Evolutionary conservation across 2,329 filamentous ascomycete genomes (phyloP).

Genomic region (Plectosphaerella sp.): DNA sequence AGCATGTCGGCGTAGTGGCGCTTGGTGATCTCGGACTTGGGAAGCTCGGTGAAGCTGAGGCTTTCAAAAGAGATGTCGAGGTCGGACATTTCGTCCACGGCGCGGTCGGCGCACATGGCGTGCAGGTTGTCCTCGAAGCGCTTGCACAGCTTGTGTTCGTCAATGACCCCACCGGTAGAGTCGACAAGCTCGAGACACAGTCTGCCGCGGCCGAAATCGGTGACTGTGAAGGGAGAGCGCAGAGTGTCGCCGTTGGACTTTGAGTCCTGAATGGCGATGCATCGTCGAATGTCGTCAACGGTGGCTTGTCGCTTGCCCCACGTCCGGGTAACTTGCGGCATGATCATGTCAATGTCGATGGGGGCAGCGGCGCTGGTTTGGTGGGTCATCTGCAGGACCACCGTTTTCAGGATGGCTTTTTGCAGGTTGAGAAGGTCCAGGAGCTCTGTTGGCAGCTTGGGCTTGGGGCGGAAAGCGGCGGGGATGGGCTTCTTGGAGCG

Average conservation of each 20-base stretch:
- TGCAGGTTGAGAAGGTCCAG: slow-evolving; percentile 61
- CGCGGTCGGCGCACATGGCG: slow-evolving; percentile 33
- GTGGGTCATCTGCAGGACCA: slow-evolving; percentile 66
- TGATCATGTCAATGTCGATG: slow-evolving; percentile 57
- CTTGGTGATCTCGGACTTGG: slow-evolving; percentile 46
- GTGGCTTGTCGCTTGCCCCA: slow-evolving; percentile 70
- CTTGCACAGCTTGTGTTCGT: slow-evolving; percentile 47
- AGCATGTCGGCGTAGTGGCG: slow-evolving; percentile 43
- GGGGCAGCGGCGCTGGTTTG: slow-evolving; percentile 55
- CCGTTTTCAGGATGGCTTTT: slow-evolving; percentile 61
- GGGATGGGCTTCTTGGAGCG: slow-evolving; percentile 10
- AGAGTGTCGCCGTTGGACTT: slow-evolving; percentile 19
- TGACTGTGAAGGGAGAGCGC: slow-evolving; percentile 36
- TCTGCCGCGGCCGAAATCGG: slow-evolving; percentile 49
- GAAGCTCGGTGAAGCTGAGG: slow-evolving; percentile 36
- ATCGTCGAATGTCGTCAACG: slow-evolving; percentile 60
- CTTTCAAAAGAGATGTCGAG: slow-evolving; percentile 44
- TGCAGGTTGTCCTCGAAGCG: slow-evolving; percentile 51
- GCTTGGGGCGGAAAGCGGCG: neutral
- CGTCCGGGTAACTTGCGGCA: slow-evolving; percentile 58
- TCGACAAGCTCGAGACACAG: slow-evolving; percentile 54
- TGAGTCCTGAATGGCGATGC: slow-evolving; percentile 58
- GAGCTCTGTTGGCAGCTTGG: slow-evolving; percentile 45
- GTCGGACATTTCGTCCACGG: slow-evolving; percentile 23
- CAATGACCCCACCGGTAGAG: slow-evolving; percentile 29